phyloP scores from a whole-genome alignment of 352 stramenopile species.

The Pythium graminicola region DNA sequence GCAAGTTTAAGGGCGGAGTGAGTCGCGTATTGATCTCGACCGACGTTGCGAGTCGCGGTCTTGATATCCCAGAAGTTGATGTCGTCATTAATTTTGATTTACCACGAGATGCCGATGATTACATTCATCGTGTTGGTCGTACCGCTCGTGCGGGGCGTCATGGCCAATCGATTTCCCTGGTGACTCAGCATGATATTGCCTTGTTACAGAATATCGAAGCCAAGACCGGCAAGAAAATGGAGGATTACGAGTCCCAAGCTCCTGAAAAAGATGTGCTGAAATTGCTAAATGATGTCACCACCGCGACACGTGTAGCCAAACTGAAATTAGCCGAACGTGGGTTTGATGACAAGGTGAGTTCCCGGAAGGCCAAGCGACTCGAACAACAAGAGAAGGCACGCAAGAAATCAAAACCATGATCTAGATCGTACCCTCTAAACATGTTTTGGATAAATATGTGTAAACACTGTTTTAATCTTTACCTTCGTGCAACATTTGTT shows the following conservation, averaged over 20 bases:
- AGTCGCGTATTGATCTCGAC: constrained; percentile 95
- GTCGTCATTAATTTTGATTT: constrained; percentile 98
- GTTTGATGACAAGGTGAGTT: constrained; percentile 83
- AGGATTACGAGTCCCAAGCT: constrained; percentile 76
- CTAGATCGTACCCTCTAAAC: no score
- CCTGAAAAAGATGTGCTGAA: constrained; percentile 93
- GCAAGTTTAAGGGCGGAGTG: constrained; percentile 94
- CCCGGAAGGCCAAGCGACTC: constrained; percentile 59
- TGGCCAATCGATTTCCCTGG: constrained; percentile 91
- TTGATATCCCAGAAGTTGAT: constrained; percentile 96
- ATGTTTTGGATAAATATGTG: no score
- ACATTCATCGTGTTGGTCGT: constrained; percentile 96
- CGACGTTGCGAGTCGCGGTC: constrained; percentile 93
- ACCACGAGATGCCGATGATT: constrained; percentile 92
- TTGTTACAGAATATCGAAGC: constrained; percentile 94
- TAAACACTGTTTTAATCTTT: no score
- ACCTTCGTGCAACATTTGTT: constrained; percentile 24
- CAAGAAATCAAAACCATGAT: constrained; percentile 17
- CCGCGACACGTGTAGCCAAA: constrained; percentile 90
- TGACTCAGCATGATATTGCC: constrained; percentile 92
- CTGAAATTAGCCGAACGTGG: constrained; percentile 87
- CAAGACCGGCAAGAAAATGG: constrained; percentile 87
- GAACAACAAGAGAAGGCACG: constrained; percentile 38
- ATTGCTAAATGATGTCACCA: constrained; percentile 94
- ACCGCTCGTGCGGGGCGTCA: constrained; percentile 90